phyloP scores from a whole-genome alignment of 2,329 filamentous ascomycete genomes.

The Talaromyces atroroseus region DNA sequence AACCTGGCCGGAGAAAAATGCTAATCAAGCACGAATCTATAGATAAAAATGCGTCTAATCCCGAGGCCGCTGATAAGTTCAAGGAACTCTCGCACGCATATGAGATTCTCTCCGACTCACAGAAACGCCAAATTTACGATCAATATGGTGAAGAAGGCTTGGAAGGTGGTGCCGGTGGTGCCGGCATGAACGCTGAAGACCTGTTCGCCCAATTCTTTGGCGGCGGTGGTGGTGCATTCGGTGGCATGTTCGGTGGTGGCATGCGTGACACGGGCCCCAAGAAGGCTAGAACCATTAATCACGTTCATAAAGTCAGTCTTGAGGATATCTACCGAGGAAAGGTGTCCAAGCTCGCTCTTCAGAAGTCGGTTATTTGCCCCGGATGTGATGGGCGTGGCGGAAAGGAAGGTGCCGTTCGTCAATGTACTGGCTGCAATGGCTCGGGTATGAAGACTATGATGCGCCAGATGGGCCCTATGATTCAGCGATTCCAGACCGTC shows the following conservation, averaged over 20 bases:
- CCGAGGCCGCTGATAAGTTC: slow-evolving; percentile 92
- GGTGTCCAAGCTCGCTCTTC: slow-evolving; percentile 91
- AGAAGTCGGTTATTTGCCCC: slow-evolving; percentile 94
- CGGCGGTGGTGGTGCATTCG: slow-evolving; percentile 64
- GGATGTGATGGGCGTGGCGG: slow-evolving; percentile 92
- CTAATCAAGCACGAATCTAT: slow-evolving; percentile 6
- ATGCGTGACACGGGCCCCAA: slow-evolving; percentile 76
- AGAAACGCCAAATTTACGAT: slow-evolving; percentile 90
- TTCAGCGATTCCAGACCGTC: slow-evolving; percentile 98
- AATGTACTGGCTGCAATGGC: slow-evolving; percentile 84
- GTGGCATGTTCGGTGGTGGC: slow-evolving; percentile 71
- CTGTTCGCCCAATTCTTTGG: slow-evolving; percentile 97
- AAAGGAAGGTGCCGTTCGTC: slow-evolving; percentile 96
- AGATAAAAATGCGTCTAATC: slow-evolving; percentile 97
- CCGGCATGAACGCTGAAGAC: slow-evolving; percentile 92
- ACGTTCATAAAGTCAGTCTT: slow-evolving; percentile 95
- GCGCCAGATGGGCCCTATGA: slow-evolving; percentile 99
- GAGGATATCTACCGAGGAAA: slow-evolving; percentile 98
- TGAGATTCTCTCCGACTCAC: slow-evolving; percentile 84
- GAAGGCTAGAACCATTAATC: slow-evolving; percentile 93
- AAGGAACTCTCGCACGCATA: slow-evolving; percentile 96
- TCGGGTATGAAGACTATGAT: slow-evolving; percentile 99
- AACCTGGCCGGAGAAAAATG: background rate
- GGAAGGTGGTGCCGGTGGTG: slow-evolving; percentile 70
- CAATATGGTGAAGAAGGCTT: slow-evolving; percentile 97